Evolutionary conservation across 2,329 filamentous ascomycete genomes (phyloP), one percentile per base, ranked within the genome.

Genomic region (Aspergillus caelatus): DNA sequence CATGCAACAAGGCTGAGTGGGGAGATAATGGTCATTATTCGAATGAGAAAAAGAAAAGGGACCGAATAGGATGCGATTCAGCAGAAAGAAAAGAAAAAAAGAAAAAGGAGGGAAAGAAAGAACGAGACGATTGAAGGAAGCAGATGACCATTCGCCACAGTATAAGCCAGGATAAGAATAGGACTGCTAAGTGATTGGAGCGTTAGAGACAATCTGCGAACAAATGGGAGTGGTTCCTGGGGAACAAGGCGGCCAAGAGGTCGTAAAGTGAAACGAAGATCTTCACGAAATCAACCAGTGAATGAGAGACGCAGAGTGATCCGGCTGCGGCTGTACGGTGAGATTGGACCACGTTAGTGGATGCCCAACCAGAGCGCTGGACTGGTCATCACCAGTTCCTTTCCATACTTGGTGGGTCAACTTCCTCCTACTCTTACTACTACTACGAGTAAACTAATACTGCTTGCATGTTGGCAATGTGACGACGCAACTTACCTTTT

Each of bases 381-480:
- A 60, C 36, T 52, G 34, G 48, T 60, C 57, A 60, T 50, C 23
- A 12, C 30, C 26, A 52, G 28, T 52, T 36, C 34, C 34, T 36
- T 14, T 36, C 14, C 34, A 36, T 41, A 41, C 39, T 41, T 11
- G 32, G 32, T 34, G 32, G 32, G 32, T 34, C 32, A 34, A 34
- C 2, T 34, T 34, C 11, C 26, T 26, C 4, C 26, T 26, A 26
- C 26, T 26, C 26, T 26, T 26, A 4, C 26, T 26, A 26, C 1
- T 36, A 3, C 34, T 36, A 36, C 34, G 14, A 14, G 34, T 36
- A 14, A 12, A 6, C 34, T 4, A 43, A 53, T 52, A 43, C 45
- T 45, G 43, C 32, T 41, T 45, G 56, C 62, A 57, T 46, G 53
- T 32, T 57, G 53, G 60, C 52, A 61, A 61, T 65, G 65, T 62